Evolutionary conservation across 257 asterid genomes (phyloP).

Genomic region (Nicotiana benthamiana): DNA sequence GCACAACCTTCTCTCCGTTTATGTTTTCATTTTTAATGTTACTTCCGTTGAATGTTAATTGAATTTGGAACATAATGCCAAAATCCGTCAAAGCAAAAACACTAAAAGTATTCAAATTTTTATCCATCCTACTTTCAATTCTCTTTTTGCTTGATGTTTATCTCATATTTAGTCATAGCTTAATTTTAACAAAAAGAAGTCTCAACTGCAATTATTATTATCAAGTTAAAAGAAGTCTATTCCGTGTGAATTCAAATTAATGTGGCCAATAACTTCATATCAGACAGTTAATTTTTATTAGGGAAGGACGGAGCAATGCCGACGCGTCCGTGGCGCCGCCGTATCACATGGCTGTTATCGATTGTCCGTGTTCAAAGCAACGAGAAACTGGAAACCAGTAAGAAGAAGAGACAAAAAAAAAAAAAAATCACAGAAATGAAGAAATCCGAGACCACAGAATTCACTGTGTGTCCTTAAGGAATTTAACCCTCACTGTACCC

Average conservation of each 20-base stretch:
- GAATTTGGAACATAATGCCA: conserved; percentile 16
- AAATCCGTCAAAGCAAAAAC: neutral
- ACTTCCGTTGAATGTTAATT: neutral
- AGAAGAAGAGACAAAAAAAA: no score
- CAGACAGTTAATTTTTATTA: no score
- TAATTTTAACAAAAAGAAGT: neutral
- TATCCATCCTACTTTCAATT: neutral
- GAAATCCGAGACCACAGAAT: no score
- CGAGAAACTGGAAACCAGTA: no score
- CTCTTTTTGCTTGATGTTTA: no score
- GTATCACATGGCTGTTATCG: neutral
- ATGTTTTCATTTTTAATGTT: neutral
- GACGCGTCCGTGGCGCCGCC: neutral
- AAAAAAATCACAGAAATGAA: no score
- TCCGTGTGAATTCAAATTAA: no score
- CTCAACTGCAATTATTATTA: neutral
- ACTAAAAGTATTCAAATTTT: neutral
- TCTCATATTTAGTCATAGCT: neutral
- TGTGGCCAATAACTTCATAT: no score
- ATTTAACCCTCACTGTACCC: no score
- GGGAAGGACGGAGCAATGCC: neutral
- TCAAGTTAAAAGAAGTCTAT: neutral
- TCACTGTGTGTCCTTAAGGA: no score
- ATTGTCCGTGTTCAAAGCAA: no score
- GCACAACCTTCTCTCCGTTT: neutral